phyloP scores from a whole-genome alignment of 192 early-diverging fungal genomes.

The Entrophospora sp. region DNA sequence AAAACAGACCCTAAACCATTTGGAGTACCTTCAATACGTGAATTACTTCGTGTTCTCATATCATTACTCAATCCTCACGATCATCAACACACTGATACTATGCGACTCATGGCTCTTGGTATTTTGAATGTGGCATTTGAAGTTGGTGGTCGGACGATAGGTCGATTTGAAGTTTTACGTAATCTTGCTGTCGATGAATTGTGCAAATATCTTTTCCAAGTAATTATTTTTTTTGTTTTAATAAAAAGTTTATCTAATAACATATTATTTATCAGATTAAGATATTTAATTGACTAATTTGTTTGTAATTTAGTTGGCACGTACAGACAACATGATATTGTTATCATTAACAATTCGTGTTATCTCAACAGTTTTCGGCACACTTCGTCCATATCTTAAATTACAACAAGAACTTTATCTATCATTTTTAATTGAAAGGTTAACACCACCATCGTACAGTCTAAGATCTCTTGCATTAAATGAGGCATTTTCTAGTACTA shows the following conservation, averaged over 20 bases:
- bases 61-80: constrained; percentile 86
- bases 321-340: constrained; percentile 47
- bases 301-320: constrained; percentile 42
- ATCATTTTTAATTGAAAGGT: constrained; percentile 47
- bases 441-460: constrained; percentile 32
- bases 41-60: constrained; percentile 84
- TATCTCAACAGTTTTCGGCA: constrained; percentile 64
- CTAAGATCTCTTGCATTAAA: constrained; percentile 26
- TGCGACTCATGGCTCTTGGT: constrained; percentile 84
- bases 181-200: constrained; percentile 75
- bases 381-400: constrained; percentile 56
- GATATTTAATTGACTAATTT: no score
- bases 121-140: constrained; percentile 82
- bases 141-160: constrained; percentile 71
- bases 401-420: constrained; percentile 75
- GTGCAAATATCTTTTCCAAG: constrained; percentile 77
- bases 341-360: constrained; percentile 54
- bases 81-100: constrained; percentile 85
- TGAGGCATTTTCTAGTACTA: constrained; percentile 26
- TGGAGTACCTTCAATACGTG: constrained; percentile 80
- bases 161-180: constrained; percentile 47
- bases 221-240: constrained; percentile 22
- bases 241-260: constrained; percentile 1
- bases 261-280: background rate
- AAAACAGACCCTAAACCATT: constrained; percentile 44